These are phyloP conservation scores for Penicillium sp. DNA, from an alignment of 2,329 filamentous ascomycete species.

Conservation along the genomic window DNA sequence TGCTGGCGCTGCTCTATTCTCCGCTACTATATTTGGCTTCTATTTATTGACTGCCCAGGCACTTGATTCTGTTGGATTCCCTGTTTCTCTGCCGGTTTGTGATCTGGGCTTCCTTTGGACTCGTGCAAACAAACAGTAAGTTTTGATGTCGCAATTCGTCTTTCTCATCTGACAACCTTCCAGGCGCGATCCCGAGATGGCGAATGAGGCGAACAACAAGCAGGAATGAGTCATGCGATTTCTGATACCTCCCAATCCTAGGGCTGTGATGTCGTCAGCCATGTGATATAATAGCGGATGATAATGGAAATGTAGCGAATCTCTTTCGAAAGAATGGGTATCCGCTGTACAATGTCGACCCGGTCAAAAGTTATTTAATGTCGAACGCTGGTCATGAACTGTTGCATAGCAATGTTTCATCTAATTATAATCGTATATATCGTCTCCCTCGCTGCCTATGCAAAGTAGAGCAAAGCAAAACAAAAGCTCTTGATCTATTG, in stretches of 20 bases:
- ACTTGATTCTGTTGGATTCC: not conserved
- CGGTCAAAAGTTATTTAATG: not conserved
- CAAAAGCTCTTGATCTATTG: not conserved
- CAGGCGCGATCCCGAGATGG: not conserved
- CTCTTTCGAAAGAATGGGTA: too few species aligned
- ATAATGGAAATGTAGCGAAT: too few species aligned
- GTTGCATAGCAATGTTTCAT: too few species aligned
- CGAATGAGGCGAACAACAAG: not conserved
- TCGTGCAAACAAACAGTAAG: not conserved
- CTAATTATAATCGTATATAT: too few species aligned
- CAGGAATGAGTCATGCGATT: not conserved
- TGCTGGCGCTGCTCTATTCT: not conserved
- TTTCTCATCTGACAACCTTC: not conserved
- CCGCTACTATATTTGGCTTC: not conserved
- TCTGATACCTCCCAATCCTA: too few species aligned
- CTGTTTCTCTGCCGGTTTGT: not conserved
- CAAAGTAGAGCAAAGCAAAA: too few species aligned
- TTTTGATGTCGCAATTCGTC: not conserved
- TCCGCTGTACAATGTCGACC: not conserved
- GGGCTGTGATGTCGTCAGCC: not conserved
- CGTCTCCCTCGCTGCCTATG: too few species aligned
- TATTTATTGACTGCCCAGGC: not conserved
- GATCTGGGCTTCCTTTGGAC: not conserved
- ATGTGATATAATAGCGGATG: too few species aligned
- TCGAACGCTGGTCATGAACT: not conserved